phyloP scores from a whole-genome alignment of 768 basidiomycete species.

The Phanerochaete carnosa region DNA sequence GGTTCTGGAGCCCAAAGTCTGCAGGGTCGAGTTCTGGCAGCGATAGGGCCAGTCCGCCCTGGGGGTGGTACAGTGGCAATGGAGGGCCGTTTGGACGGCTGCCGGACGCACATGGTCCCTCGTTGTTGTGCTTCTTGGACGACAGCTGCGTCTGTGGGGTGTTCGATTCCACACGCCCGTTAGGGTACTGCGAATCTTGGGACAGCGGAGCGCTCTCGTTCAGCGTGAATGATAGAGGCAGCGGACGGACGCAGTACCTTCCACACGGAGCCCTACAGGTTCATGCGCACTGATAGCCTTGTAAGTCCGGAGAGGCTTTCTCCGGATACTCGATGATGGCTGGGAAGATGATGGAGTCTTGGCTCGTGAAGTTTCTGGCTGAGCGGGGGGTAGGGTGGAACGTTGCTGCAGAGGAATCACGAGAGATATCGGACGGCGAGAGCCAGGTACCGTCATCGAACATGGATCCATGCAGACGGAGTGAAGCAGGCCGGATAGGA shows the following conservation, averaged over 20 bases:
- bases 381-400: background rate
- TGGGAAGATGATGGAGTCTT: background rate
- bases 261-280: background rate
- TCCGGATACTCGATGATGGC: background rate
- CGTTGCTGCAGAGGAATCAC: background rate
- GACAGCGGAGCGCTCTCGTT: background rate
- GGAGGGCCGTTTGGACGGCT: slow-evolving; percentile 29
- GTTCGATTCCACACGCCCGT: background rate
- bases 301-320: slow-evolving; percentile 12
- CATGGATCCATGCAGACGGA: slow-evolving; percentile 7
- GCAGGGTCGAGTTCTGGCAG: slow-evolving; percentile 61
- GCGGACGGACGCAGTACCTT: slow-evolving; percentile 2
- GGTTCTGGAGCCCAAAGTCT: slow-evolving; percentile 52
- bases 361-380: background rate
- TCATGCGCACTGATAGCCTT: slow-evolving; percentile 8
- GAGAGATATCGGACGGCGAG: slow-evolving; percentile 11
- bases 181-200: background rate
- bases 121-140: background rate
- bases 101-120: slow-evolving; percentile 10
- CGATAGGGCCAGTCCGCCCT: slow-evolving; percentile 59
- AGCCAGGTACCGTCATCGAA: slow-evolving; percentile 7
- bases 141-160: background rate
- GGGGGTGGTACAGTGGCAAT: slow-evolving; percentile 67
- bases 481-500: background rate
- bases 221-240: background rate